Evolutionary conservation across 345 rosid genomes (phyloP).

Genomic region (Arabis alpina): DNA sequence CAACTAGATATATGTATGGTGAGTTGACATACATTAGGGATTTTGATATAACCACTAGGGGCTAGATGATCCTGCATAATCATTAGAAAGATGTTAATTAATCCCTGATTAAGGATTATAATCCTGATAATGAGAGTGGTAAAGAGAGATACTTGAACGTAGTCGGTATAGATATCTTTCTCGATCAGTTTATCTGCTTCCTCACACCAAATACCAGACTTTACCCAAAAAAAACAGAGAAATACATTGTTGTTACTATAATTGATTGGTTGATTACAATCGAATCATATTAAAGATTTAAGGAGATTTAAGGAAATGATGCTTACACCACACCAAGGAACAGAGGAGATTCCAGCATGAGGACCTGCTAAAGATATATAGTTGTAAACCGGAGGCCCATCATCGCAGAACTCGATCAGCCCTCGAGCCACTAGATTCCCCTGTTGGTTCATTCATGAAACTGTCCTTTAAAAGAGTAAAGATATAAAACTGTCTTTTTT

Average conservation of each 20-base stretch:
- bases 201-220: conserved; percentile 68
- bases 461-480: background rate
- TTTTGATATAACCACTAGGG: conserved; percentile 41
- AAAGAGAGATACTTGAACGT: conserved; percentile 62
- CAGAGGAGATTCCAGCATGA: conserved; percentile 96
- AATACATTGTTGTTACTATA: background rate
- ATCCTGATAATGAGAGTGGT: background rate
- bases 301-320: background rate
- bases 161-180: conserved; percentile 71
- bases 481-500: background rate
- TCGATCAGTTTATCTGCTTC: conserved; percentile 64
- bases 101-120: background rate
- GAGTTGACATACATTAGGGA: conserved; percentile 36
- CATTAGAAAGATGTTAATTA: conserved; percentile 18
- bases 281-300: background rate
- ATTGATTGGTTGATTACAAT: background rate
- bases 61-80: conserved; percentile 41
- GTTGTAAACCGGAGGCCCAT: conserved; percentile 77
- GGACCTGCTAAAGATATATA: conserved; percentile 91
- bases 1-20: background rate
- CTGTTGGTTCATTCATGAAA: conserved; percentile 46
- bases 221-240: conserved; percentile 25
- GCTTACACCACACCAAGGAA: conserved; percentile 93
- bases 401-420: conserved; percentile 81
- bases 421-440: conserved; percentile 94